Percentiles rank a stretch among this genome's conserved stretches.
phyloP scores from a whole-genome alignment of 371 early-diverging fungal genomes.

The Syncephalastrum racemosum region DNA sequence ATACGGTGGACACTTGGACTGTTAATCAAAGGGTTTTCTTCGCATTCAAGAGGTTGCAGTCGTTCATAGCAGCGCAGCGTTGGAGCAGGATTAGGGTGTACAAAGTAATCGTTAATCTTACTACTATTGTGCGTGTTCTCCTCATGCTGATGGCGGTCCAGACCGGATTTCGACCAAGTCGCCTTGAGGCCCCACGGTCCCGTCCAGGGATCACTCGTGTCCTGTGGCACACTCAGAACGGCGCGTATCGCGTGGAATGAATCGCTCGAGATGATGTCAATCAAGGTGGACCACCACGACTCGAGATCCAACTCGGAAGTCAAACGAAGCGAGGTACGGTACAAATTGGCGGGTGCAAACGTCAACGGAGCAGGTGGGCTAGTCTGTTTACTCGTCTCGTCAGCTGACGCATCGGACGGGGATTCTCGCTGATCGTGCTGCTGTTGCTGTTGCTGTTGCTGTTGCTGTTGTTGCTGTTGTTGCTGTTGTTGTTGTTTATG shows the following conservation, averaged over 20 bases:
- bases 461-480: constrained; percentile 11
- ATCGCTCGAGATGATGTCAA: constrained; percentile 38
- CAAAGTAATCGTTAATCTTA: constrained; percentile 27
- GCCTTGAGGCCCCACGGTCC: constrained; percentile 56
- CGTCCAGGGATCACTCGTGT: constrained; percentile 44
- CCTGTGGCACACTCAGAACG: constrained; percentile 46
- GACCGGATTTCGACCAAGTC: constrained; percentile 29
- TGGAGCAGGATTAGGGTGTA: constrained; percentile 25
- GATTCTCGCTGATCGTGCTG: constrained; percentile 7
- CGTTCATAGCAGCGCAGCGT: constrained; percentile 47
- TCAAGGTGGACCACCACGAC: constrained; percentile 47
- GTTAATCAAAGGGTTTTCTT: constrained; percentile 53
- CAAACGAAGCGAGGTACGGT: constrained; percentile 43
- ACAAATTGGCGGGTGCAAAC: constrained; percentile 49
- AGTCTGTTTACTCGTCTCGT: constrained; percentile 16
- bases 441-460: constrained; percentile 7
- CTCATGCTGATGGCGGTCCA: constrained; percentile 13
- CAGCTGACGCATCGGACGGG: constrained; percentile 3
- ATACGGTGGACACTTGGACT: constrained; percentile 54
- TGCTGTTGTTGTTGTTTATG: constrained; percentile 20
- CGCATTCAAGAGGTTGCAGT: constrained; percentile 57
- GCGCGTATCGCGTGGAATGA: constrained; percentile 47
- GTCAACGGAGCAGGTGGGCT: constrained; percentile 21
- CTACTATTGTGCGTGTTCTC: constrained; percentile 3
- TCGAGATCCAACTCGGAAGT: constrained; percentile 43